phyloP scores from a whole-genome alignment of 352 stramenopile species.

The Globisporangium barbulae region DNA sequence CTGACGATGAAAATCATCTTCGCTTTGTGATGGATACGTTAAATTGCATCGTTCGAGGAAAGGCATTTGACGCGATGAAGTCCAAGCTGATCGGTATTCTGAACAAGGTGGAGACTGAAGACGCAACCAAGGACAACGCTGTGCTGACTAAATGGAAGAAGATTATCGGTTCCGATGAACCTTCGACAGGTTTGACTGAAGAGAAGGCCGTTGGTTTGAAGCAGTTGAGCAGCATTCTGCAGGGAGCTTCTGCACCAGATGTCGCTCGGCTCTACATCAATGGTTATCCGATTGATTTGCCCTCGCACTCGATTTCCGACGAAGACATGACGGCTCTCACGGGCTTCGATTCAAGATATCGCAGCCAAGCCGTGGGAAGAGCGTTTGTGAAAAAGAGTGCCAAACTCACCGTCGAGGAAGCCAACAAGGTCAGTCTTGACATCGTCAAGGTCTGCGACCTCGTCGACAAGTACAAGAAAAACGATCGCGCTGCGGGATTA shows the following conservation, averaged over 20 bases:
- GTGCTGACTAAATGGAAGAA: slow-evolving; percentile 20
- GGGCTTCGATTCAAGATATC: slow-evolving; percentile 69
- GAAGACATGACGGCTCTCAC: slow-evolving; percentile 64
- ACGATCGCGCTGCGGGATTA: slow-evolving; percentile 34
- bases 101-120: slow-evolving; percentile 22
- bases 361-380: slow-evolving; percentile 64
- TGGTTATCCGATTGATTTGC: slow-evolving; percentile 56
- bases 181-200: slow-evolving; percentile 6
- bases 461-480: slow-evolving; percentile 72
- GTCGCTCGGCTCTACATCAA: slow-evolving; percentile 67
- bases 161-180: slow-evolving; percentile 12
- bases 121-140: slow-evolving; percentile 6
- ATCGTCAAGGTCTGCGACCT: slow-evolving; percentile 78
- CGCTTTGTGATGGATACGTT: slow-evolving; percentile 57
- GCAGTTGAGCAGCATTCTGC: slow-evolving; percentile 43
- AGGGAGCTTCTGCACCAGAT: slow-evolving; percentile 30
- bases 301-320: slow-evolving; percentile 42
- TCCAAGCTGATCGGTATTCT: slow-evolving; percentile 50
- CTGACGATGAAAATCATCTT: slow-evolving; percentile 48
- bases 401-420: slow-evolving; percentile 42
- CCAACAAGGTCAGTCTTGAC: slow-evolving; percentile 57
- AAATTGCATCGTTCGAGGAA: slow-evolving; percentile 51
- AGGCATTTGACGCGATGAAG: slow-evolving; percentile 42
- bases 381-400: slow-evolving; percentile 63
- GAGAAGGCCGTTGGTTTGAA: slow-evolving; percentile 26